Evolutionary conservation across 257 asterid genomes (phyloP), one percentile per base, ranked within the genome.

Genomic region (Gardenia jasminoides): DNA sequence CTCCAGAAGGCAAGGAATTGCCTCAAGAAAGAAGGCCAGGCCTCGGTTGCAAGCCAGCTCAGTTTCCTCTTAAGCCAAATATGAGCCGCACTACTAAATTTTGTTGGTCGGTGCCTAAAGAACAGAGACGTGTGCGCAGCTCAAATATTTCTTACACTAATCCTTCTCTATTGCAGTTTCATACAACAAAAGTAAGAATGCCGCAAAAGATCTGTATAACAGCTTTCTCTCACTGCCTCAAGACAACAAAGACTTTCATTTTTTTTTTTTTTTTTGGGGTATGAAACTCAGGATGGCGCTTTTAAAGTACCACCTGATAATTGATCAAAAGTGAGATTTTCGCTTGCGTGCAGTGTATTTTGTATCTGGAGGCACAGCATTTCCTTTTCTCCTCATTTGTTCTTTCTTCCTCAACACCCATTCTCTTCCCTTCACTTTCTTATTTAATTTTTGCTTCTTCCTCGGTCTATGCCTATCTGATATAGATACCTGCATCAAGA

Each of bases 331-430:
- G 3, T 94, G 97, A 75, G 91, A 85, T 88, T 95, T 93, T 75
- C 98, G 76, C 82, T 95, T 95, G 58, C 99, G 97, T n/a, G 89
- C 98, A 6, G 98, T 92, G 88, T 88, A 95, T 70, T 86, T 91
- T 8, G 98, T 81, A 79, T 95, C 97, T 31, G 62, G 86, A 61
- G 98, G 99, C 79, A 93, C 98, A 0, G 2, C 78, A 43, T 86
- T 88, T 46, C 99, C 99, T 82, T 92, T 95, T 83, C 88, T 86
- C 81, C 97, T 90, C 91, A 90, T 73, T 59, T 91, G 92, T 19
- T 93, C 97, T 87, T 95, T 95, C 91, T 90, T 91, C 74, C 64
- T 70, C 70, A 94, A 76, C 72, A 93, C 88, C 99, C 98, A 93
- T 41, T 85, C 90, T 81, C 86, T 91, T 74, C 97, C 99, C 86